Evolutionary conservation across 768 basidiomycete genomes (phyloP), one percentile per base, ranked within the genome.

Genomic region (Tephrocybe sp.): DNA sequence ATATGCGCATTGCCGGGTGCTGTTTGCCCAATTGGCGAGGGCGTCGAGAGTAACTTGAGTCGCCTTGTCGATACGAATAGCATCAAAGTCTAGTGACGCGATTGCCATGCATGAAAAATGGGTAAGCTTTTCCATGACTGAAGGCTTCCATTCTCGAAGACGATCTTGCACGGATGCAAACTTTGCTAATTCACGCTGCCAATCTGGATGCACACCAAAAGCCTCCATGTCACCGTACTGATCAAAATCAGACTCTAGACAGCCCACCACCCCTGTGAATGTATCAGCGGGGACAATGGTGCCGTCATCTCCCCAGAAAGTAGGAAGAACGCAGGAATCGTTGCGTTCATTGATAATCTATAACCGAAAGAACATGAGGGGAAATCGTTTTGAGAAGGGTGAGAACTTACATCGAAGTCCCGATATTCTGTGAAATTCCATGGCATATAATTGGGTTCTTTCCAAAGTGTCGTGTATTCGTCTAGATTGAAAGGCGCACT

Each of bases 141-240:
- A 62, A 0, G 90, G 83, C 19, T 83, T 80, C 94, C 94, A 97
- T 73, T 97, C 94, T 37, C 93, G 81, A 30, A 96, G 82, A 78
- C 94, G 90, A 66, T 97, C 94, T 63, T 97, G 94, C 3, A 96
- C 94, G 49, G 93, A 95, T 30, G 94, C 92, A 67, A 96, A 96
- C 64, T 97, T 97, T 57, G 92, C 83, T 18, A 97, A 73, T 66
- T 97, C 89, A 77, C 94, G 93, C 63, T 96, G 82, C 89, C 84
- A 93, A 70, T 92, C 87, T 37, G 89, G 90, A 69, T 92, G 89
- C 25, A 97, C 93, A 86, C 94, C 94, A 64, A 96, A 96, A 55
- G 94, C 94, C 67, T 97, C 94, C 83, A 92, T 92, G 70, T 97
- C 94, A 54, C 94, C 94, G 58, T 89, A 97, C 53, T 96, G 93